Base-by-base conservation (phyloP, 345 rosid species). In the Eucalyptus regnans region DNA sequence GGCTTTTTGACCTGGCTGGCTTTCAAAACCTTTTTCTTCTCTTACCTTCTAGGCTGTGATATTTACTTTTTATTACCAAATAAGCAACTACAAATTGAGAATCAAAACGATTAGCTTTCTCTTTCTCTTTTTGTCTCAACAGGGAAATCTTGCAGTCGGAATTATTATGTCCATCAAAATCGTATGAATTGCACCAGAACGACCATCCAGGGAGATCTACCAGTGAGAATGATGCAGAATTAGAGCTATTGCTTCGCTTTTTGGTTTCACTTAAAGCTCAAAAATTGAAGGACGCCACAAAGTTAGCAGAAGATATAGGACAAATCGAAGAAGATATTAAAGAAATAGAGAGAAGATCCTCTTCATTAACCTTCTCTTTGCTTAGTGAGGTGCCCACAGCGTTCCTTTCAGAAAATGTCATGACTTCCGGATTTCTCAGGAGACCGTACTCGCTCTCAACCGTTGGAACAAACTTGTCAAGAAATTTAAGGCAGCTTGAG, bases 81-180 rank as follows among this genome's bases (percentile, higher is more conserved):
- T 25, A 22, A 88, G 46, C 29, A 41, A 79, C 64, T 37, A 20
- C 13, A 37, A 37, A 76, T 76, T 76, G 83, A 76, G 27, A 76
- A 20, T 76, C 46, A 76, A 37, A 76, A 20, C 13, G 22, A 22
- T 46, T 6, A 50, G 20, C 25, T 86, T 22, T 49, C 25, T 86
- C 27, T n/a, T 29, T 27, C 33, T 85, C 56, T 83, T 41, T 44
- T n/a, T 43, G n/a, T 79, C n/a, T 87, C 86, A 87, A 89, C 97
- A 97, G 99, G 93, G 98, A 96, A 92, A 96, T 97, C 92, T 90
- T 95, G 49, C 96, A 93, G 91, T 97, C 96, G 87, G 98, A 95
- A 88, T 88, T 97, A 90, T 91, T 94, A 88, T 87, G 46, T 76
- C 10, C 83, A 37, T 76, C 81, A 86, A 91, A 89, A 86, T 86